Conservation (phyloP, 257 asterid species). For the Linaria vulgaris region DNA sequence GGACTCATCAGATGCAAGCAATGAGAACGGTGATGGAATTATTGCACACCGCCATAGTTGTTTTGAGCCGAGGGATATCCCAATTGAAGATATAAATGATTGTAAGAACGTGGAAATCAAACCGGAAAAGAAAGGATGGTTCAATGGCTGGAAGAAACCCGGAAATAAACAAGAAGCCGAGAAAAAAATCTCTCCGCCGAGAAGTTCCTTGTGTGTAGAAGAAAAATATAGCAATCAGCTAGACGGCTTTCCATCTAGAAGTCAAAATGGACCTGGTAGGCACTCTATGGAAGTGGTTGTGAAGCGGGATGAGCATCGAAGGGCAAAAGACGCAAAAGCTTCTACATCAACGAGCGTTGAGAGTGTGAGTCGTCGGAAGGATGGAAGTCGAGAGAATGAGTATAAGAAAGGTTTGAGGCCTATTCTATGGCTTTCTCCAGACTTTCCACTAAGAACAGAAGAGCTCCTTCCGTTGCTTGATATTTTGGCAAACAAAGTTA, state of each 20-base stretch:
- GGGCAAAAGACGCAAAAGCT: conserved; percentile 59
- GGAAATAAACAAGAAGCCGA: conserved; percentile 60
- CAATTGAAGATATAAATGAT: conserved; percentile 57
- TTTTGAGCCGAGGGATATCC: conserved; percentile 75
- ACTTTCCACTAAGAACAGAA: conserved; percentile 81
- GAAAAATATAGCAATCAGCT: conserved; percentile 64
- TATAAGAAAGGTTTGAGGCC: conserved; percentile 98
- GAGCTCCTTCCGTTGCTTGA: conserved; percentile 93
- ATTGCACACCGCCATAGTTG: conserved; percentile 83
- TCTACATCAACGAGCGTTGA: conserved; percentile 58
- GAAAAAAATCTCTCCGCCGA: conserved; percentile 56
- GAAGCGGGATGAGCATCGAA: conserved; percentile 67
- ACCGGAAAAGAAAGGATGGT: conserved; percentile 87
- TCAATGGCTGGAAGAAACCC: conserved; percentile 80
- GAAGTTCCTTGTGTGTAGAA: conserved; percentile 65
- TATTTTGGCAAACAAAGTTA: conserved; percentile 92
- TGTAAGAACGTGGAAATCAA: conserved; percentile 44
- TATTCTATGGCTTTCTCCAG: conserved; percentile 90
- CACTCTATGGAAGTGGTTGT: conserved; percentile 73
- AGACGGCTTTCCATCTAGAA: conserved; percentile 57
- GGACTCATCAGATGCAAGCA: conserved; percentile 54
- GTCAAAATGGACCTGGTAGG: conserved; percentile 57
- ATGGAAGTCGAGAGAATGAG: conserved; percentile 70
- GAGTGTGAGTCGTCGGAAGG: conserved; percentile 54
- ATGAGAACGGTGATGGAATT: conserved; percentile 55